Percentiles rank a stretch among this genome's conserved stretches.
Conservation (phyloP, 78 protist genomes). For the Diacronema lutheri region DNA sequence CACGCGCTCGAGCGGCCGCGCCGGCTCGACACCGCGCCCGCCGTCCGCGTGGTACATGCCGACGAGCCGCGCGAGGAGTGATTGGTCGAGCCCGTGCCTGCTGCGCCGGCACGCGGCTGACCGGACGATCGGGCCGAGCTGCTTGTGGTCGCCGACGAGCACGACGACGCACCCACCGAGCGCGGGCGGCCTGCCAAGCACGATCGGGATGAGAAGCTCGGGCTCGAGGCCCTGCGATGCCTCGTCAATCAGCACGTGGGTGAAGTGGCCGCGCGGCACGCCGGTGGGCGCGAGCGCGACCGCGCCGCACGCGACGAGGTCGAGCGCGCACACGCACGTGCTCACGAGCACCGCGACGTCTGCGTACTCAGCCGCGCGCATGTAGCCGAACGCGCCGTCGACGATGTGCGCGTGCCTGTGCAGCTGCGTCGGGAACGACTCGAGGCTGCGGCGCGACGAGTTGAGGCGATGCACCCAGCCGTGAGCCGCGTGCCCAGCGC, state of each 20-base stretch:
- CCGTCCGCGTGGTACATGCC: no score
- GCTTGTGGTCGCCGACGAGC: slow-evolving; percentile 36
- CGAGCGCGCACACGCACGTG: slow-evolving; percentile 16
- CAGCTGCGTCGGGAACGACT: no score
- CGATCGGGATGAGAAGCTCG: slow-evolving; percentile 7
- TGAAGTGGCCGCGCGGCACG: background rate
- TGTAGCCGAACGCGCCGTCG: no score
- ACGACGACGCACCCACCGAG: background rate
- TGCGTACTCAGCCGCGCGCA: no score
- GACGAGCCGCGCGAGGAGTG: slow-evolving; percentile 38
- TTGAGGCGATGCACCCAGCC: no score
- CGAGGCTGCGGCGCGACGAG: no score
- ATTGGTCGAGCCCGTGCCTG: slow-evolving; percentile 6
- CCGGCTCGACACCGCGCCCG: background rate
- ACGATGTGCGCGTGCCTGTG: no score
- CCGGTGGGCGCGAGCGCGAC: background rate
- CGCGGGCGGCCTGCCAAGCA: background rate
- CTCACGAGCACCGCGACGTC: background rate
- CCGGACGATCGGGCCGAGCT: slow-evolving; percentile 41
- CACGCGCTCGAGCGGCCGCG: background rate
- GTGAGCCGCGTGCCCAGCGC: no score
- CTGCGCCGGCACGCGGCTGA: background rate
- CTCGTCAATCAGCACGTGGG: slow-evolving; percentile 18
- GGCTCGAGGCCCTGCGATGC: slow-evolving; percentile 22
- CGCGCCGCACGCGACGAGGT: background rate